Base-by-base conservation (phyloP, 176 grass and related monocot species). In the Raddia guianensis region DNA sequence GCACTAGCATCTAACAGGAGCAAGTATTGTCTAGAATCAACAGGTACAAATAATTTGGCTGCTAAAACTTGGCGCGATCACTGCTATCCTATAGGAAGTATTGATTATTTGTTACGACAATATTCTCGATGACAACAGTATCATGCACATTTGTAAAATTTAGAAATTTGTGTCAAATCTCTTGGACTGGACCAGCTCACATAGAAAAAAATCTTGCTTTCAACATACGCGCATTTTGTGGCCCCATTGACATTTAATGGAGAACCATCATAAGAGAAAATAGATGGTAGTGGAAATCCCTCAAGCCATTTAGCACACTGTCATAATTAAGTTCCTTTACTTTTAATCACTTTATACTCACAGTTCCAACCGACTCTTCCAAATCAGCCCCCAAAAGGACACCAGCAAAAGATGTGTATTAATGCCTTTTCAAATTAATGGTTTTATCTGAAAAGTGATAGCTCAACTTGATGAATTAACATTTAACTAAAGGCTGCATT, bases 1-100 rank as follows among this genome's bases (percentile, higher is more conserved):
- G n/a, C 20, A 54, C 35, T 55, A 27, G 58, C 48, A 44, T 53
- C 47, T 83, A 33, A n/a, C 45, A 72, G 70, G 66, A 59, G 12
- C 12, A 63, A 64, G 35, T 64, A 65, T 16, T 21, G 5, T 51
- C 7, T 37, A 54, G 15, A 37, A 58, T 60, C 32, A 47, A 5
- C 46, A 81, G 21, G 19, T 71, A 18, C 54, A n/a, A 13, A 57
- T 71, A 62, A 72, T 63, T 72, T 82, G 68, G 46, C 46, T 72
- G 56, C 14, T 70, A 81, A 81, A 9, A 33, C 64, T 34, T 81
- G 20, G 14, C 60, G 54, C 47, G 61, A 56, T 65, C 40, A 72
- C 47, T 68, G 48, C 4, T 13, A 80, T 84, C 51, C 48, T 40
- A 51, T 55, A 52, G 19, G 27, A 12, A 66, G 51, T 82, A 56